Evolutionary conservation across 164 flowering plant genomes (phyloP).

Genomic region (Malania oleifera): DNA sequence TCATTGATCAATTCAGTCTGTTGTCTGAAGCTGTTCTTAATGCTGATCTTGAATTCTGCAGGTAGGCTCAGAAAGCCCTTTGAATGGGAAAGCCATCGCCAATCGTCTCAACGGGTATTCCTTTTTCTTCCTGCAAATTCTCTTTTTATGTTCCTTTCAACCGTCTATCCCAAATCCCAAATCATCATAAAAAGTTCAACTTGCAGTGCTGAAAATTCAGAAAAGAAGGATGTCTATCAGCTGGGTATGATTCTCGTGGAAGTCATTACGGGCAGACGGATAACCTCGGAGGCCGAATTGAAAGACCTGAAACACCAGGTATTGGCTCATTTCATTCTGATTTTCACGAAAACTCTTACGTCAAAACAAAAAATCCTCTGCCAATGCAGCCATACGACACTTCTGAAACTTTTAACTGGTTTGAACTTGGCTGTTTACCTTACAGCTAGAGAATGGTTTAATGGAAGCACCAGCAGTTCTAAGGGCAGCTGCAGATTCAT

Average conservation of each 20-base stretch:
- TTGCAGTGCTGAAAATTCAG: slow-evolving; percentile 38
- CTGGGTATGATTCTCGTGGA: slow-evolving; percentile 62
- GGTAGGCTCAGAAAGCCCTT: slow-evolving; percentile 50
- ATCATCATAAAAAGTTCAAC: not conserved
- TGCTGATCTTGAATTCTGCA: slow-evolving; percentile 14
- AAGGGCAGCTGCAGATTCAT: slow-evolving; percentile 38
- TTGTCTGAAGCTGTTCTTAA: too few relatives aligned
- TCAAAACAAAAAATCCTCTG: too few relatives aligned
- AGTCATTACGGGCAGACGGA: slow-evolving; percentile 53
- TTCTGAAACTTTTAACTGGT: too few relatives aligned
- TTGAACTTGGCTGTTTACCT: not conserved
- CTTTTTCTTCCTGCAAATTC: not conserved
- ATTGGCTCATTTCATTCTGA: not conserved
- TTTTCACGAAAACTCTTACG: too few relatives aligned
- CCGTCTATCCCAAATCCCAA: not conserved
- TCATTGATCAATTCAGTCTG: not conserved
- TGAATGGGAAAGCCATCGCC: slow-evolving; percentile 17
- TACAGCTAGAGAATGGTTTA: slow-evolving; percentile 56
- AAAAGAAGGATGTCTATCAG: slow-evolving; percentile 67
- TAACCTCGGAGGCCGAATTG: slow-evolving; percentile 40
- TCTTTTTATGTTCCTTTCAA: not conserved
- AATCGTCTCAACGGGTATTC: slow-evolving; percentile 25
- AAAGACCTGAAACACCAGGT: slow-evolving; percentile 56
- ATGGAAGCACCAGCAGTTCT: slow-evolving; percentile 42
- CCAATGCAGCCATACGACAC: too few relatives aligned